Evolutionary conservation across 1,284 basidiomycete genomes (phyloP), one percentile per base, ranked within the genome.

Genomic region (Malassezia psittaci): DNA sequence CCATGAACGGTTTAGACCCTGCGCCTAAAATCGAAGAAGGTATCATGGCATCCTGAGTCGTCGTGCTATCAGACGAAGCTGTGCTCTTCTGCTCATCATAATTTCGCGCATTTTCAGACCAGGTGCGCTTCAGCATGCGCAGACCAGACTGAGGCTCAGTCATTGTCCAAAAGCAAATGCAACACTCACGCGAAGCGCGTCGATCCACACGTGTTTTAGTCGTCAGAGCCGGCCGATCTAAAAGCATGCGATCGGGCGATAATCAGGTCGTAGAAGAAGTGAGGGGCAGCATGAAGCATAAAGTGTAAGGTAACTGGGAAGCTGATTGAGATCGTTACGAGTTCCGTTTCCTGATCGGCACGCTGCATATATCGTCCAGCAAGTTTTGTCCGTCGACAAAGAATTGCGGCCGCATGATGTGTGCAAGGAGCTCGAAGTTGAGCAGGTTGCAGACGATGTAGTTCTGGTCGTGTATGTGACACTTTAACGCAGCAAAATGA

Each of bases 351-450:
- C 63, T 16, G 51, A 55, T 44, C 52, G 52, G 8, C 6, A 29
- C 6, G 53, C 61, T 2, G 67, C 65, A 0, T 39, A 45, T 11
- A 63, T 57, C 35, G 54, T 68, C 5, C 56, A 59, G 29, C 53
- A 62, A 11, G 59, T 62, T 42, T 57, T 69, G 43, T 21, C 46
- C 24, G 65, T 69, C 38, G 67, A 69, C 49, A 63, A 56, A 35
- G 67, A 69, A 46, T 61, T 69, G 47, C 62, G 65, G 35, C 67
- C 67, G 8, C 61, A 63, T 19, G 64, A 69, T 34, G 63, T 67
- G 8, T 47, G 58, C 9, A 69, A 69, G 37, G 51, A 53, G 19
- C 54, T 66, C 32, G 39, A 52, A 24, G 52, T 67, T 38, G 52
- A 59, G 33, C 40, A 44, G 15, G 15, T 3, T 21, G 36, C 32